A percentile compares a stretch with the other conserved stretches of the same genome.
phyloP scores from a whole-genome alignment of 129 eudicot species.

The Calendula officinalis region DNA sequence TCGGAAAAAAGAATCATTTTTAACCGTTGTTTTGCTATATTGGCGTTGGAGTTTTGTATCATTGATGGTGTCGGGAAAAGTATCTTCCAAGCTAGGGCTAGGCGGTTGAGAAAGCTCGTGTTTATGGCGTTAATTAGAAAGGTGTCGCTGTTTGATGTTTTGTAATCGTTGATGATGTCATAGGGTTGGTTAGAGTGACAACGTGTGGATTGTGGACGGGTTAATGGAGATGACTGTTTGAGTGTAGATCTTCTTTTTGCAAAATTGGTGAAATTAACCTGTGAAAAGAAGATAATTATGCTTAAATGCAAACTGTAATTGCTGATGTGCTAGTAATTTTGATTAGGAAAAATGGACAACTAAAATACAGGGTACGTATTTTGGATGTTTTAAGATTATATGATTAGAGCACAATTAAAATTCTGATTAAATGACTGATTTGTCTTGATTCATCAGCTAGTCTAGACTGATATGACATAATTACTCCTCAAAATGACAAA shows the following conservation, averaged over 20 bases:
- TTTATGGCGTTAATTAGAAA: slow-evolving; percentile 60
- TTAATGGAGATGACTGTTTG: slow-evolving; percentile 24
- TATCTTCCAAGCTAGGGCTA: slow-evolving; percentile 84
- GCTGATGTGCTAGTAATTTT: neutral
- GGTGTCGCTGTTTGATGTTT: slow-evolving; percentile 51
- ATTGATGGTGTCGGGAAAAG: slow-evolving; percentile 56
- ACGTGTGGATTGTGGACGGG: slow-evolving; percentile 25
- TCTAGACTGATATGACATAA: neutral
- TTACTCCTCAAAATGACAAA: slow-evolving; percentile 1
- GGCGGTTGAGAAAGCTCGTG: slow-evolving; percentile 74
- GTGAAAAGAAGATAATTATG: slow-evolving; percentile 11
- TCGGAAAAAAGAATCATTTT: slow-evolving; percentile 86
- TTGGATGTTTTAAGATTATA: neutral
- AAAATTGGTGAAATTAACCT: slow-evolving; percentile 50
- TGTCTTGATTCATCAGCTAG: neutral
- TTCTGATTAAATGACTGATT: neutral
- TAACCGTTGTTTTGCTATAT: slow-evolving; percentile 81
- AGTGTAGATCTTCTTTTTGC: slow-evolving; percentile 29
- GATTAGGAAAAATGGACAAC: neutral
- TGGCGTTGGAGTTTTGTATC: slow-evolving; percentile 56
- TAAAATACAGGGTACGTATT: neutral
- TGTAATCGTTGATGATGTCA: slow-evolving; percentile 36
- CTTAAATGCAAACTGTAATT: slow-evolving; percentile 3
- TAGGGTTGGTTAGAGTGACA: slow-evolving; percentile 51
- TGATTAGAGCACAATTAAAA: neutral